These are phyloP conservation scores for Colletotrichum sp. DNA, from an alignment of 2,329 filamentous ascomycete species.

Conservation along the genomic window DNA sequence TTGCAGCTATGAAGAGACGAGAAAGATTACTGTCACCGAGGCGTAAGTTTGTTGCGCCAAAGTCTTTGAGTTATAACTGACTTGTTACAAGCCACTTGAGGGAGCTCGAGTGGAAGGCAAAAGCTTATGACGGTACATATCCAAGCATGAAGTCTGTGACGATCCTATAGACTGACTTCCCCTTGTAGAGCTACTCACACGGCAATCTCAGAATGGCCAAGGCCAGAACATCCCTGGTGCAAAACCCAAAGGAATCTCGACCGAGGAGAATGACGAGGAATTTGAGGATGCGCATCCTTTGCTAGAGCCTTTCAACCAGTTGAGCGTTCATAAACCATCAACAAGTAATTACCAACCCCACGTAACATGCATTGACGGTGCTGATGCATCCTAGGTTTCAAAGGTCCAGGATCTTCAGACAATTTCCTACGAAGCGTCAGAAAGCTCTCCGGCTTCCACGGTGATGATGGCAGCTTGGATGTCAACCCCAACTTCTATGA, in stretches of 20 bases:
- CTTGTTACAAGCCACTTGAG: neutral
- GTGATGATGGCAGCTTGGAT: conserved; percentile 36
- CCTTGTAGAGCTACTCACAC: neutral
- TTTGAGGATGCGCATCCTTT: conserved; percentile 35
- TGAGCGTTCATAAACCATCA: conserved; percentile 34
- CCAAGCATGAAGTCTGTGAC: fast-evolving
- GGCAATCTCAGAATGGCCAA: neutral
- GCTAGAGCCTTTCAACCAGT: conserved; percentile 38
- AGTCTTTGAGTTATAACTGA: neutral
- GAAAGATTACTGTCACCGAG: conserved; percentile 40
- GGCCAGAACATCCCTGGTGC: neutral
- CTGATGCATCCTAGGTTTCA: conserved; percentile 28
- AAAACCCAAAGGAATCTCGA: neutral
- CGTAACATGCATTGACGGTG: fast-evolving
- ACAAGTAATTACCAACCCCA: conserved; percentile 24
- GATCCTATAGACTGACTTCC: neutral
- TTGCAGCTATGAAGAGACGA: conserved; percentile 38
- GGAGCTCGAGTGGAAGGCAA: conserved; percentile 11
- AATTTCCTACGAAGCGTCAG: conserved; percentile 41
- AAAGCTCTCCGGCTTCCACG: conserved; percentile 36
- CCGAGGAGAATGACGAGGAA: conserved; percentile 31
- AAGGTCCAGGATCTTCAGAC: conserved; percentile 42
- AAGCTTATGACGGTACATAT: conserved; percentile 4
- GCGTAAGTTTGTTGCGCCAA: conserved; percentile 19
- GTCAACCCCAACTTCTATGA: conserved; percentile 37